These are phyloP conservation scores for Naganishia vishniacii DNA, from an alignment of 768 basidiomycete species.

Conservation along the genomic window DNA sequence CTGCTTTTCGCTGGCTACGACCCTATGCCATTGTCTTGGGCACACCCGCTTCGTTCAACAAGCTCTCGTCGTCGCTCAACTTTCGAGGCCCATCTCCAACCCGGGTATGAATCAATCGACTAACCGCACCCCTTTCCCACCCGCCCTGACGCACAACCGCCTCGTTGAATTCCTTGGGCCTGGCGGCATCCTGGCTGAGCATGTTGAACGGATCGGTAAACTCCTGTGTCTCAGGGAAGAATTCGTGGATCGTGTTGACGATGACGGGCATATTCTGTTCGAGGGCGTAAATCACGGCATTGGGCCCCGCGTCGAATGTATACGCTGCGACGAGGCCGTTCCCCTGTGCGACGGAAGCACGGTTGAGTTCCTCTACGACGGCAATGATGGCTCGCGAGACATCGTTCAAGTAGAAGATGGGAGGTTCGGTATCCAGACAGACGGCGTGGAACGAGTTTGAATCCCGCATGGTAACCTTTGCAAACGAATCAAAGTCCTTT, in stretches of 20 bases:
- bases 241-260: slow-evolving; percentile 65
- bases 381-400: slow-evolving; percentile 88
- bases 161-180: slow-evolving; percentile 65
- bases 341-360: slow-evolving; percentile 59
- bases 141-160: slow-evolving; percentile 61
- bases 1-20: neutral
- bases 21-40: slow-evolving; percentile 52
- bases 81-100: slow-evolving; percentile 84
- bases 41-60: slow-evolving; percentile 65
- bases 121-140: slow-evolving; percentile 71
- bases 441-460: slow-evolving; percentile 99
- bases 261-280: slow-evolving; percentile 73
- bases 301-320: slow-evolving; percentile 98
- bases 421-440: slow-evolving; percentile 90
- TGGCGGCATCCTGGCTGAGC: slow-evolving; percentile 48
- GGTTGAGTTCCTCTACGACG: slow-evolving; percentile 86
- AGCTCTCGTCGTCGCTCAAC: slow-evolving; percentile 58
- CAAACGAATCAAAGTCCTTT: slow-evolving; percentile 82
- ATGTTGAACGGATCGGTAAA: slow-evolving; percentile 75
- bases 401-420: slow-evolving; percentile 99
- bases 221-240: slow-evolving; percentile 75
- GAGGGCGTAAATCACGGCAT: slow-evolving; percentile 90
- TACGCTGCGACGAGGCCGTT: slow-evolving; percentile 79
- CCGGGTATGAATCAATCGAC: slow-evolving; percentile 81
- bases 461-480: slow-evolving; percentile 88